phyloP scores from a whole-genome alignment of 1,284 basidiomycete species.

The Sanghuangporus sanghuang region DNA sequence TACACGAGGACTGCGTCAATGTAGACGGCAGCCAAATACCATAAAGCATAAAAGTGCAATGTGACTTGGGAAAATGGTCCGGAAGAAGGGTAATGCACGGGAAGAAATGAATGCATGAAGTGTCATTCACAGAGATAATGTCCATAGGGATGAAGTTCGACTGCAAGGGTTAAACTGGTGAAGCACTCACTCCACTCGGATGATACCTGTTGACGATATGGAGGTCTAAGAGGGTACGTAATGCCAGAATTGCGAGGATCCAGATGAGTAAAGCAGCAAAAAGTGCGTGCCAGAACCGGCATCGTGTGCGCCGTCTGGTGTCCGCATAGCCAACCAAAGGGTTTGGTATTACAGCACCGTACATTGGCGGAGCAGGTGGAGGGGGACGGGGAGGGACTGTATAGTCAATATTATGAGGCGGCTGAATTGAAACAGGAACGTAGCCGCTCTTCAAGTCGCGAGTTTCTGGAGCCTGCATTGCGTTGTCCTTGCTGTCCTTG shows the following conservation, averaged over 20 bases:
- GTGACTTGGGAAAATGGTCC: not conserved
- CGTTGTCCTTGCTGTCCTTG: not conserved
- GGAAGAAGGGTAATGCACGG: not conserved
- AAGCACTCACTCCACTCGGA: not conserved
- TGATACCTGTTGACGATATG: not conserved
- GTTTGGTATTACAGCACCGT: not conserved
- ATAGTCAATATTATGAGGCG: not conserved
- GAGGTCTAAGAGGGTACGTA: not conserved
- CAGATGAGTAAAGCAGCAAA: constrained; percentile 3
- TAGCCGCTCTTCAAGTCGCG: not conserved
- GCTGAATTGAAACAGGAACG: not conserved
- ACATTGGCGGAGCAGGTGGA: not conserved
- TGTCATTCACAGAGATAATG: not conserved
- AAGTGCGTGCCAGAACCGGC: constrained; percentile 5
- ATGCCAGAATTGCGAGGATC: not conserved
- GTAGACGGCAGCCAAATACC: not conserved
- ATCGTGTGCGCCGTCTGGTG: not conserved
- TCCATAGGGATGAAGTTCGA: not conserved
- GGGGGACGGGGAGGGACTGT: not conserved
- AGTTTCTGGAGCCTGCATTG: not conserved
- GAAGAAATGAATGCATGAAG: not conserved
- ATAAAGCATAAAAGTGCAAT: not conserved
- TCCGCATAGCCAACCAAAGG: not conserved
- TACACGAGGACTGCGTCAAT: not conserved
- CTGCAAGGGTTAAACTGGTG: not conserved